These are phyloP conservation scores for Marasmius sp. DNA, from an alignment of 1,284 basidiomycete genomes.

Conservation along the genomic window DNA sequence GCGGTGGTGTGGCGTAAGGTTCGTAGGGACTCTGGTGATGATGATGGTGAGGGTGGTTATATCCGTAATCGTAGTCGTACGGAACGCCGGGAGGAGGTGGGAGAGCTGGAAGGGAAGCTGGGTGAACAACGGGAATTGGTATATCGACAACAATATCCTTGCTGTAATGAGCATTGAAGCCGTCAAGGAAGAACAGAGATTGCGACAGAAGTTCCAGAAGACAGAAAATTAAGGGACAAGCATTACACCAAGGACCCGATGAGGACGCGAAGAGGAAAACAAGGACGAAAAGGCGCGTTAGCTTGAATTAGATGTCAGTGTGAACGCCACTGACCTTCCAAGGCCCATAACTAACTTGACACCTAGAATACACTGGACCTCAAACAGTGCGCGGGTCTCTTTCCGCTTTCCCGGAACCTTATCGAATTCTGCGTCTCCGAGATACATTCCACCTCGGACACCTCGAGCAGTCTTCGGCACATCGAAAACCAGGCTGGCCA, in stretches of 20 bases:
- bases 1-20: not conserved
- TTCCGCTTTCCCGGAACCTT: not conserved
- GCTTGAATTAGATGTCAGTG: not conserved
- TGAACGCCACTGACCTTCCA: conserved; percentile 46
- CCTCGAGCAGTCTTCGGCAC: conserved; percentile 63
- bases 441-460: conserved; percentile 54
- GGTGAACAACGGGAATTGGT: conserved; percentile 65
- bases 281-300: conserved; percentile 1
- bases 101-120: conserved; percentile 48
- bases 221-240: conserved; percentile 4
- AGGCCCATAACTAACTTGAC: conserved; percentile 63
- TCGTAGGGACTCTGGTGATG: conserved; percentile 8
- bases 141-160: conserved; percentile 67
- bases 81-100: conserved; percentile 18
- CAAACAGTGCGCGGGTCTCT: conserved; percentile 50
- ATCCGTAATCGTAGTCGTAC: conserved; percentile 5
- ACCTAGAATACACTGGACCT: conserved; percentile 55
- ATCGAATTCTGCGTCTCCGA: conserved; percentile 41
- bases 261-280: not conserved
- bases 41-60: conserved; percentile 9
- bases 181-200: not conserved
- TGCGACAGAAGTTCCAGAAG: not conserved
- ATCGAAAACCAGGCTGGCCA: conserved; percentile 74
- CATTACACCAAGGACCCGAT: not conserved
- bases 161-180: conserved; percentile 34